phyloP scores from a whole-genome alignment of 495 filamentous ascomycete genomes.

The Cudoniella acicularis region DNA sequence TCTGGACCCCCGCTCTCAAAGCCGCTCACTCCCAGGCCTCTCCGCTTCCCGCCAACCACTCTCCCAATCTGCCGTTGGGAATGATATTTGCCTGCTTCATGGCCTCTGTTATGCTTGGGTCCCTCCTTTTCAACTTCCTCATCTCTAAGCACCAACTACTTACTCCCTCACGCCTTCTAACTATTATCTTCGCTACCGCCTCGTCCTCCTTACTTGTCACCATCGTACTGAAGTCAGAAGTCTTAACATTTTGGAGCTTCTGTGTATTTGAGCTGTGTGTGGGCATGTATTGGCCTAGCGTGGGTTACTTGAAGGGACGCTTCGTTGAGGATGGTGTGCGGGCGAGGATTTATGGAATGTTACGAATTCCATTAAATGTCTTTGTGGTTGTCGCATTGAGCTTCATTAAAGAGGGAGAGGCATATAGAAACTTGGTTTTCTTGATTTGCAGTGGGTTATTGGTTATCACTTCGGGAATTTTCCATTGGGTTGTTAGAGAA shows the following conservation, averaged over 20 bases:
- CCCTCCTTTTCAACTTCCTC: slow-evolving; percentile 39
- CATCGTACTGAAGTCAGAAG: slow-evolving; percentile 32
- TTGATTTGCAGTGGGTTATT: slow-evolving; percentile 18
- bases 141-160: slow-evolving; percentile 24
- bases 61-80: slow-evolving; percentile 46
- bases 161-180: slow-evolving; percentile 32
- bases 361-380: slow-evolving; percentile 53
- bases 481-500: slow-evolving; percentile 14
- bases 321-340: slow-evolving; percentile 48
- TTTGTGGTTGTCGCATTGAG: slow-evolving; percentile 49
- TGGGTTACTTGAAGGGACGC: slow-evolving; percentile 44
- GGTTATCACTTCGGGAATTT: slow-evolving; percentile 19
- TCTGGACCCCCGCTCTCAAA: slow-evolving; percentile 49
- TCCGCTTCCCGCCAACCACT: background rate
- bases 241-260: slow-evolving; percentile 47
- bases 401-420: slow-evolving; percentile 36
- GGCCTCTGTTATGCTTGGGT: slow-evolving; percentile 49
- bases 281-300: slow-evolving; percentile 51
- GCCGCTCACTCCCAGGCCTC: slow-evolving; percentile 28
- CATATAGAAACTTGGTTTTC: slow-evolving; percentile 20
- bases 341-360: slow-evolving; percentile 47
- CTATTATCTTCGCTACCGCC: slow-evolving; percentile 35
- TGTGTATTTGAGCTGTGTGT: slow-evolving; percentile 50
- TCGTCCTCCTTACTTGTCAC: slow-evolving; percentile 38
- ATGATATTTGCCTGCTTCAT: slow-evolving; percentile 58